Conservation (phyloP, 176 grass and related monocot genomes). For the Cocos nucifera region DNA sequence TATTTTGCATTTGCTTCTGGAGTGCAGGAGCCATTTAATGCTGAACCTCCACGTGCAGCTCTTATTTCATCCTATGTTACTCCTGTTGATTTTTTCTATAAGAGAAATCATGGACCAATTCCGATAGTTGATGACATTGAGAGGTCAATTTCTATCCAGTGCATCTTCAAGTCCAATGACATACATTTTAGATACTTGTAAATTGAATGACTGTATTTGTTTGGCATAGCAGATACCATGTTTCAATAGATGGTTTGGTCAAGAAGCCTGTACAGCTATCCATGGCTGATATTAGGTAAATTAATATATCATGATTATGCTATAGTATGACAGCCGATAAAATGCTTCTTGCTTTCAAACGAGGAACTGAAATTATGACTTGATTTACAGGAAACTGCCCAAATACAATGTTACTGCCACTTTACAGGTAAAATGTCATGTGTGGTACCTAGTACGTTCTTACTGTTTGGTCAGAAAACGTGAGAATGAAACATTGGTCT, state of each 20-base stretch:
- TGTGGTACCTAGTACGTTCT: no score
- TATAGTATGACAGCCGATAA: not conserved
- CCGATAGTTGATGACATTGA: constrained; percentile 27
- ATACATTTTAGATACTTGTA: no score
- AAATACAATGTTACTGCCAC: constrained; percentile 92
- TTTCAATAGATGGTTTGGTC: constrained; percentile 70
- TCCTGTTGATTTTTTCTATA: constrained; percentile 34
- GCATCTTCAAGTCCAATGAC: not conserved
- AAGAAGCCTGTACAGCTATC: constrained; percentile 56
- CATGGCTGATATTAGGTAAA: constrained; percentile 78
- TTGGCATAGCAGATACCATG: constrained; percentile 49
- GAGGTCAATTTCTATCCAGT: constrained; percentile 15
- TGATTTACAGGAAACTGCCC: constrained; percentile 56
- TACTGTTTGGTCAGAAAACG: no score
- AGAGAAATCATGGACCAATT: constrained; percentile 41
- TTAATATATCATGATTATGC: constrained; percentile 5
- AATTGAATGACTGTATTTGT: not conserved
- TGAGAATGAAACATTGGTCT: no score
- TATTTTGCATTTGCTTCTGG: constrained; percentile 7
- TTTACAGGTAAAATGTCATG: constrained; percentile 46
- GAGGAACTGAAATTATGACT: constrained; percentile 20
- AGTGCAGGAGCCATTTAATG: constrained; percentile 32
- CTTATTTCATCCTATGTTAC: constrained; percentile 32
- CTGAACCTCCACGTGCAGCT: constrained; percentile 19
- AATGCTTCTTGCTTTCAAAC: constrained; percentile 4